These are phyloP conservation scores for Lentinus polychrous DNA, from an alignment of 1,284 basidiomycete species.

Conservation along the genomic window DNA sequence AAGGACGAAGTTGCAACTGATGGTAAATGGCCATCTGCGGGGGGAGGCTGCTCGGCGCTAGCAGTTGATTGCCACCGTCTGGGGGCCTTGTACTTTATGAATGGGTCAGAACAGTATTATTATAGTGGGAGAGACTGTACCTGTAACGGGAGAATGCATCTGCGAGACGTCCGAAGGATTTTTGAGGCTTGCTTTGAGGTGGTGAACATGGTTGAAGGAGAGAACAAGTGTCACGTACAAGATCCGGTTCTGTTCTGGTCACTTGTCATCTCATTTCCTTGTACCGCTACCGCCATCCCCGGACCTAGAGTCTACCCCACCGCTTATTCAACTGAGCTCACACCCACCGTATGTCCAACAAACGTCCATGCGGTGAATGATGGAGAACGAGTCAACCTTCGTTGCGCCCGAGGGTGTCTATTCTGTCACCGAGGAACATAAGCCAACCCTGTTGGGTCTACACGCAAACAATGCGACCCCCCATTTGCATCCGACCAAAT, in stretches of 20 bases:
- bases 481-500: conserved; percentile 50
- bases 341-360: background rate
- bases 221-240: conserved; percentile 9
- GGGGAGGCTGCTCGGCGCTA: conserved; percentile 43
- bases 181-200: conserved; percentile 8
- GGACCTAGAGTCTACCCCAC: conserved; percentile 10
- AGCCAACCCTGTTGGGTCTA: conserved; percentile 44
- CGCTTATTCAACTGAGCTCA: background rate
- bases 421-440: conserved; percentile 79
- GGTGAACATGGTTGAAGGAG: conserved; percentile 21
- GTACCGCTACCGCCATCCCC: conserved; percentile 2
- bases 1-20: conserved; percentile 60
- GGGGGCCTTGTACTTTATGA: too few relatives aligned
- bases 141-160: conserved; percentile 9
- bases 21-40: conserved; percentile 68
- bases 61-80: conserved; percentile 42
- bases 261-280: conserved; percentile 7
- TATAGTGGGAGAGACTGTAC: background rate
- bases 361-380: conserved; percentile 27
- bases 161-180: conserved; percentile 13
- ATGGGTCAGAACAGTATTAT: too few relatives aligned
- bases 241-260: conserved; percentile 10
- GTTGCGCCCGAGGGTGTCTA: conserved; percentile 84
- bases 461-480: conserved; percentile 40
- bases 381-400: conserved; percentile 78